These are phyloP conservation scores for Rhodotorula mucilaginosa DNA, from an alignment of 1,284 basidiomycete genomes.

Conservation along the genomic window DNA sequence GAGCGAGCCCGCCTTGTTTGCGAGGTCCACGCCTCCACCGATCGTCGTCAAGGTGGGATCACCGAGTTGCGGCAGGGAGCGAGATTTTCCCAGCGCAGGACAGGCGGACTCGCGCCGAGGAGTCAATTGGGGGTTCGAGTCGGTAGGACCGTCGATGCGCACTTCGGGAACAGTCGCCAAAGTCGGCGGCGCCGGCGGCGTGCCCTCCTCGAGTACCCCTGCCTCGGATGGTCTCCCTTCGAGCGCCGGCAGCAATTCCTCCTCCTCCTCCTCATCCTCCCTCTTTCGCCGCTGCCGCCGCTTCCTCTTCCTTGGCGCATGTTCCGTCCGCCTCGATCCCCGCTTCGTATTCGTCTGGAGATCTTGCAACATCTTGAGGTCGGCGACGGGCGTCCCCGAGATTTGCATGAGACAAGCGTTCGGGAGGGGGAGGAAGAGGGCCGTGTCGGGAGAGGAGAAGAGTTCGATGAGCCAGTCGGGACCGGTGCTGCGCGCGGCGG, in stretches of 20 bases:
- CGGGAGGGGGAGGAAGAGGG: slow-evolving; percentile 67
- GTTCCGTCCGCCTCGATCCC: background rate
- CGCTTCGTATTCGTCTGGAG: background rate
- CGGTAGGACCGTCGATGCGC: background rate
- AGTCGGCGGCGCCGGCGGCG: too few relatives aligned
- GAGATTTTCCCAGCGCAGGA: background rate
- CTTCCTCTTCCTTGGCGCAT: slow-evolving; percentile 11
- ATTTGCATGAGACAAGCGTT: slow-evolving; percentile 79
- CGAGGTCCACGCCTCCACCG: too few relatives aligned
- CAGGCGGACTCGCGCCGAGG: too few relatives aligned
- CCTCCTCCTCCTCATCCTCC: background rate
- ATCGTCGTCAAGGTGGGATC: background rate
- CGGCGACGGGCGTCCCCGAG: slow-evolving; percentile 65
- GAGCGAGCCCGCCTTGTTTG: background rate
- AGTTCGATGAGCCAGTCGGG: slow-evolving; percentile 69
- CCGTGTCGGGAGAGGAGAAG: slow-evolving; percentile 60
- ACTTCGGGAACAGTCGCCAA: background rate
- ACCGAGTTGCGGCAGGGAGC: background rate
- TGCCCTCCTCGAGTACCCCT: too few relatives aligned
- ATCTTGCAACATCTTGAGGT: slow-evolving; percentile 48
- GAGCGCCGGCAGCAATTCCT: background rate
- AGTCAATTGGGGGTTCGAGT: background rate
- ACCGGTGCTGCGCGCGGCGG: slow-evolving; percentile 60
- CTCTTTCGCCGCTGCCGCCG: background rate
- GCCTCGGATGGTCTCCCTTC: too few relatives aligned